A percentile compares a stretch with the other conserved stretches of the same genome.
Evolutionary conservation across 140 eudicot species (phyloP).

Genomic region (Flaveria floridana): DNA sequence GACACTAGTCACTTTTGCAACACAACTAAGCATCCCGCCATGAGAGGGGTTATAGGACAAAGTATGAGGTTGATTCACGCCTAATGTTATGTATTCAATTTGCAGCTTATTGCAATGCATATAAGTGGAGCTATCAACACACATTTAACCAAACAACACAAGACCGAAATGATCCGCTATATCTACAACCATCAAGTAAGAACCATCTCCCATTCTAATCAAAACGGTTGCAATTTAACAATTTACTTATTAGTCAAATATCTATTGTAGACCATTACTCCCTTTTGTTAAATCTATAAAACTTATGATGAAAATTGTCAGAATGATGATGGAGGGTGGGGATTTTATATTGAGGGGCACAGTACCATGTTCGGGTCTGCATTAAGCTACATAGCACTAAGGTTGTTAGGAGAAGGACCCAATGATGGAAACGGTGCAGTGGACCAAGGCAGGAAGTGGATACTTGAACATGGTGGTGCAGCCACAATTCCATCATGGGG

Average conservation of each 20-base stretch:
- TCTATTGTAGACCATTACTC: neutral
- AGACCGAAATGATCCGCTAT: constrained; percentile 54
- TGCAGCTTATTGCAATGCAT: constrained; percentile 57
- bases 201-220: neutral
- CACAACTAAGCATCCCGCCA: neutral
- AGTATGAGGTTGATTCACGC: neutral
- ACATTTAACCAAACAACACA: constrained; percentile 47
- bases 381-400: constrained; percentile 47
- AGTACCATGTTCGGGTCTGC: constrained; percentile 59
- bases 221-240: neutral
- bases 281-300: neutral
- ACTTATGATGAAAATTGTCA: constrained; percentile 15
- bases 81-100: neutral
- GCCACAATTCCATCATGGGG: constrained; percentile 59
- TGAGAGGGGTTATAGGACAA: neutral
- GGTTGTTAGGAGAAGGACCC: constrained; percentile 60
- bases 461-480: constrained; percentile 55
- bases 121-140: constrained; percentile 55
- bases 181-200: constrained; percentile 63
- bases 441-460: constrained; percentile 48
- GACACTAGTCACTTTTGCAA: neutral
- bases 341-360: constrained; percentile 57
- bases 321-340: constrained; percentile 80
- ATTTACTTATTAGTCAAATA: neutral
- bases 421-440: constrained; percentile 47